Percentiles rank a stretch among this genome's conserved stretches.
phyloP scores from a whole-genome alignment of 2,329 filamentous ascomycete genomes.

The Beauveria sp. region DNA sequence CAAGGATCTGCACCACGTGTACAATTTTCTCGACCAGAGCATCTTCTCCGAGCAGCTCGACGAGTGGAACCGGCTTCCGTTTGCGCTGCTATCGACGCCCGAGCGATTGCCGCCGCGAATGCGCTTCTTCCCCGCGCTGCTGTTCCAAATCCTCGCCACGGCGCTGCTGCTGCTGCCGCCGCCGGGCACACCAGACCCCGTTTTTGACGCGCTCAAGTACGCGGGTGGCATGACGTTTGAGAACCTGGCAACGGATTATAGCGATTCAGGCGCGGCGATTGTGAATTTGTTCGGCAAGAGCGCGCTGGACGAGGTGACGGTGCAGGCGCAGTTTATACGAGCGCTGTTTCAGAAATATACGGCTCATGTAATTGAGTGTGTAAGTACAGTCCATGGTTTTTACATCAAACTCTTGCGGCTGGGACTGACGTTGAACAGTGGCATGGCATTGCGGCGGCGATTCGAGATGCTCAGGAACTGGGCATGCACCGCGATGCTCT shows the following conservation, averaged over 20 bases:
- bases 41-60: conserved; percentile 43
- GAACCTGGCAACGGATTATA: conserved; percentile 53
- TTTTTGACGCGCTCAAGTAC: conserved; percentile 51
- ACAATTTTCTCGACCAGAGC: conserved; percentile 46
- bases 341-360: conserved; percentile 51
- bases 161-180: conserved; percentile 46
- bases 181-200: conserved; percentile 33
- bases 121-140: conserved; percentile 49
- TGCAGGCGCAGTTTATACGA: conserved; percentile 50
- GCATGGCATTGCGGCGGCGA: conserved; percentile 48
- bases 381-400: conserved; percentile 21
- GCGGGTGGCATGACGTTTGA: conserved; percentile 52
- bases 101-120: conserved; percentile 43
- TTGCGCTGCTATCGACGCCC: conserved; percentile 41
- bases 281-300: conserved; percentile 49
- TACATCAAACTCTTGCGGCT: neutral
- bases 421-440: conserved; percentile 30
- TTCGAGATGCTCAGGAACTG: conserved; percentile 56
- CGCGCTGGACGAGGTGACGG: conserved; percentile 46
- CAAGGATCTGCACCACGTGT: conserved; percentile 51
- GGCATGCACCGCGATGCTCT: conserved; percentile 48
- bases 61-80: conserved; percentile 48
- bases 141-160: conserved; percentile 52
- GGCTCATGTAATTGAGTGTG: conserved; percentile 50
- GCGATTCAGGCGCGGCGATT: conserved; percentile 48